Percentiles rank a stretch among this genome's conserved stretches.
These are phyloP conservation scores for Backusella tarrabulga DNA, from an alignment of 192 early-diverging fungal genomes.

Conservation along the genomic window DNA sequence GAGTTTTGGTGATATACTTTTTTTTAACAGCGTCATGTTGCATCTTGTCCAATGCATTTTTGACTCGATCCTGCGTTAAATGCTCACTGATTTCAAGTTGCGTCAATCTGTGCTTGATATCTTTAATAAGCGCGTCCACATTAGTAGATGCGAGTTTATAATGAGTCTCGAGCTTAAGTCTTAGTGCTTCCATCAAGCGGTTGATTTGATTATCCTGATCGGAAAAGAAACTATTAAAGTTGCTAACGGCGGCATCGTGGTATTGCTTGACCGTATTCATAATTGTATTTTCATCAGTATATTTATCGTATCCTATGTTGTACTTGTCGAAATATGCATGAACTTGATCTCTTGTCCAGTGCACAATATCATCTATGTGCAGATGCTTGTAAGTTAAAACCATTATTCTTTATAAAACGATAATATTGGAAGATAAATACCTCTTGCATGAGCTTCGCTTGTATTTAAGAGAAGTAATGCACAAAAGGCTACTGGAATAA, in stretches of 20 bases:
- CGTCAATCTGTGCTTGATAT: constrained; percentile 6
- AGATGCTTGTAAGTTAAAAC: neutral
- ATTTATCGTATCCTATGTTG: constrained; percentile 29
- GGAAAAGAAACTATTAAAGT: constrained; percentile 7
- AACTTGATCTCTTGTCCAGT: constrained; percentile 26
- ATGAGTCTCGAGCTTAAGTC: constrained; percentile 10
- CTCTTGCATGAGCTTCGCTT: neutral
- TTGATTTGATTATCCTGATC: constrained; percentile 19
- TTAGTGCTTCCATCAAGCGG: constrained; percentile 2
- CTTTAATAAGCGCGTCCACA: constrained; percentile 13
- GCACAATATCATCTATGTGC: constrained; percentile 11
- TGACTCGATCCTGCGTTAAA: constrained; percentile 15
- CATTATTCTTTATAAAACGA: neutral
- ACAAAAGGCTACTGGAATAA: neutral
- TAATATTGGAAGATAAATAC: neutral
- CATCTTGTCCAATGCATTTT: constrained; percentile 18
- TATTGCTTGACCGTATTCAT: constrained; percentile 25
- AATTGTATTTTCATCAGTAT: neutral
- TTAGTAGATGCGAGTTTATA: constrained; percentile 14
- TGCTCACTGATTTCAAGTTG: constrained; percentile 17
- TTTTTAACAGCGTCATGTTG: constrained; percentile 18
- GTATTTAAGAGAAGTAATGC: neutral
- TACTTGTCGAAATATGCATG: constrained; percentile 23
- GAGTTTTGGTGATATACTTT: constrained; percentile 14
- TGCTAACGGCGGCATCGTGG: constrained; percentile 12